A percentile compares a stretch with the other conserved stretches of the same genome.
Conservation (phyloP, 257 asterid species). For the Solanum pennellii region DNA sequence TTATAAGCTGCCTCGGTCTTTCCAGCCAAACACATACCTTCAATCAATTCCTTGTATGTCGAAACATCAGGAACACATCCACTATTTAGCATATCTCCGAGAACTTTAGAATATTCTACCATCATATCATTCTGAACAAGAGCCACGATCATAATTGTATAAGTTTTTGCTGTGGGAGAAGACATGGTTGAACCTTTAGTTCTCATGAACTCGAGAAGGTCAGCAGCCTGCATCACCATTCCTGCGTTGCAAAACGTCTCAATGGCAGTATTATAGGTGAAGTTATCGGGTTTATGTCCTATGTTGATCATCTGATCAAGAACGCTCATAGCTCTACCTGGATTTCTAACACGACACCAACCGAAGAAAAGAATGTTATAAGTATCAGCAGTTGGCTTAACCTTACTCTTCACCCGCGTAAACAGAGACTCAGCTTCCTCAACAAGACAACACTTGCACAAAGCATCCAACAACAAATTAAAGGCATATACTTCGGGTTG, state of each 20-base stretch:
- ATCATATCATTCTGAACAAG: slow-evolving; percentile 54
- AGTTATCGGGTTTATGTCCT: slow-evolving; percentile 70
- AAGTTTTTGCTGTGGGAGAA: slow-evolving; percentile 87
- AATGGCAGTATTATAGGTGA: slow-evolving; percentile 75
- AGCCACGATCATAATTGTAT: slow-evolving; percentile 65
- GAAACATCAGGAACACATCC: slow-evolving; percentile 94
- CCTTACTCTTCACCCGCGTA: slow-evolving; percentile 43
- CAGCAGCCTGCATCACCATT: slow-evolving; percentile 66
- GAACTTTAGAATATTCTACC: slow-evolving; percentile 50
- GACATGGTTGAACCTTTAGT: slow-evolving; percentile 65
- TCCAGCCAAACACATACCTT: slow-evolving; percentile 65
- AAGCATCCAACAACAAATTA: slow-evolving; percentile 68
- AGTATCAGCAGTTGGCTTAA: slow-evolving; percentile 66
- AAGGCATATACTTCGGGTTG: slow-evolving; percentile 84
- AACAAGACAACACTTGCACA: slow-evolving; percentile 83
- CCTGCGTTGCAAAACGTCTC: slow-evolving; percentile 85
- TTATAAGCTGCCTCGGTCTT: slow-evolving; percentile 68
- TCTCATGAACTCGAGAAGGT: slow-evolving; percentile 72
- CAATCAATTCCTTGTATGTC: slow-evolving; percentile 74
- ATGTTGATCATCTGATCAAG: slow-evolving; percentile 67
- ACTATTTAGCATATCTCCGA: slow-evolving; percentile 55
- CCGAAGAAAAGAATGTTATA: slow-evolving; percentile 81
- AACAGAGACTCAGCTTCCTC: slow-evolving; percentile 78
- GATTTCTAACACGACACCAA: slow-evolving; percentile 86
- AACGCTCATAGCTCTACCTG: slow-evolving; percentile 49